Evolutionary conservation across 2,329 filamentous ascomycete species (phyloP), one percentile per base, ranked within the genome.

Genomic region (Magnaporthales sp.): DNA sequence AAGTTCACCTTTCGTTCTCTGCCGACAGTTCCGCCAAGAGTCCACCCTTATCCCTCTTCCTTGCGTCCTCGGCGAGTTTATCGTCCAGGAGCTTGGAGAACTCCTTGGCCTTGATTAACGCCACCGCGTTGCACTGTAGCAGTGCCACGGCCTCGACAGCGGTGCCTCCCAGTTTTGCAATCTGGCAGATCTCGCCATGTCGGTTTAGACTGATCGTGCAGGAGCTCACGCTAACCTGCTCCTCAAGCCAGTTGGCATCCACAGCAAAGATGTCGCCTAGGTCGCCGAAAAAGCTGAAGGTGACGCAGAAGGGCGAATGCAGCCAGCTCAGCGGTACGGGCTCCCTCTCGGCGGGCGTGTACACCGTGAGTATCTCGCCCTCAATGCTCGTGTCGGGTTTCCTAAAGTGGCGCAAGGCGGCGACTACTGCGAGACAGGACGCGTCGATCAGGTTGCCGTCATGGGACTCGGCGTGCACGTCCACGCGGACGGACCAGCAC

Each of bases 371-470:
- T 31, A 87, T 86, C 72, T 93, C 93, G 67, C 92, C 92, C 72
- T 93, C 89, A 38, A 97, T 91, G 71, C 89, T 89, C 6, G 93
- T 92, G 75, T 98, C 95, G 1, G 93, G 93, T 74, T 93, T 89
- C 69, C 92, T 87, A 79, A 97, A 99, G 79, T 98, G 94, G 69
- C 92, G 89, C 70, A 99, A 81, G 2, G 92, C 93, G 0, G 94
- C 91, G 71, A 98, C 89, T 65, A 96, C 88, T 31, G 92, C 92
- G 65, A 97, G 85, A 75, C 93, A 97, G 26, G 91, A 86, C 2
- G 90, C 89, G 77, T 98, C 94, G 46, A 95, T 87, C 58, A 99
- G 83, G 72, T 93, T 94, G 66, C 95, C 95, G 75, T 98, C 94
- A 75, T 93, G 92, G 64, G 92, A 90, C 62, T 98, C 84, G 62